phyloP scores from a whole-genome alignment of 176 grass and related monocot species.

The Oryza meyeriana region DNA sequence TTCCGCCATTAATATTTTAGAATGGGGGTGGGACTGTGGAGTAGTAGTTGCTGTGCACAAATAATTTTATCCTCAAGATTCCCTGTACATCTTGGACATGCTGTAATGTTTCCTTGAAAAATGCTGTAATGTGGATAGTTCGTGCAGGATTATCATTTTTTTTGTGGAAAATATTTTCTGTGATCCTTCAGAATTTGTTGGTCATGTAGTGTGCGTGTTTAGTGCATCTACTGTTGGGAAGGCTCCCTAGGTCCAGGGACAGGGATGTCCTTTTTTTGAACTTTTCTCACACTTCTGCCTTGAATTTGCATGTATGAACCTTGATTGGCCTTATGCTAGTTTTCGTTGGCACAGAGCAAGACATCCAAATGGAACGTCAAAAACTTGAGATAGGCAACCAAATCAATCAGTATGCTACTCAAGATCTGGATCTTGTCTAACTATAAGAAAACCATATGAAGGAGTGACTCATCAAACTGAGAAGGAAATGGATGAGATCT shows the following conservation, averaged over 20 bases:
- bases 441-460: neutral
- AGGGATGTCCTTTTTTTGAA: neutral
- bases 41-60: constrained; percentile 28
- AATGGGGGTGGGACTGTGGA: neutral
- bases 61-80: constrained; percentile 29
- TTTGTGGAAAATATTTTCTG: neutral
- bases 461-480: neutral
- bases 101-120: constrained; percentile 3
- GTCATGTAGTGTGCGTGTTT: constrained; percentile 1
- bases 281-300: neutral
- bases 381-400: neutral
- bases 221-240: constrained; percentile 7
- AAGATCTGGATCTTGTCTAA: neutral
- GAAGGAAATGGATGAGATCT: constrained; percentile 8
- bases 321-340: neutral
- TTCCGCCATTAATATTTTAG: constrained; percentile 15
- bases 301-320: neutral
- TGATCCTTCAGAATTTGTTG: neutral
- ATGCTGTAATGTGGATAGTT: constrained; percentile 8
- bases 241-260: neutral
- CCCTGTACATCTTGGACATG: constrained; percentile 1
- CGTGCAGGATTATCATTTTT: neutral
- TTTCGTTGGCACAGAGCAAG: neutral
- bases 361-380: neutral
- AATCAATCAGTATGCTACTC: constrained; percentile 8